Evolutionary conservation across 345 rosid species (phyloP).

Genomic region (Limnanthes douglasii): DNA sequence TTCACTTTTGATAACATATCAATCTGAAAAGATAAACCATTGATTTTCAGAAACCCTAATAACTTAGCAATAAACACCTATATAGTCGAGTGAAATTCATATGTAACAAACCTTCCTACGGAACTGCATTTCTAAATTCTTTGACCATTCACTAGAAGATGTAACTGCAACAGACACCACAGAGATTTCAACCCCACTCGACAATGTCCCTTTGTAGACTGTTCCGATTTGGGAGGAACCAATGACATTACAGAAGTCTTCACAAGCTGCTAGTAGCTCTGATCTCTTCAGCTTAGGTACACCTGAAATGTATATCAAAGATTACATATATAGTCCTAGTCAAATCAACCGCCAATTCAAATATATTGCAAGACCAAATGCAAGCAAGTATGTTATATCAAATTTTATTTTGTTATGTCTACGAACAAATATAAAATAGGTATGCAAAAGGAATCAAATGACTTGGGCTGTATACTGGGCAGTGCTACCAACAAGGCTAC

Average conservation of each 20-base stretch:
- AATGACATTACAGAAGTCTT: slow-evolving; percentile 89
- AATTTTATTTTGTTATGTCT: slow-evolving; percentile 3
- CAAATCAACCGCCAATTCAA: no score
- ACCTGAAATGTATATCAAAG: slow-evolving; percentile 35
- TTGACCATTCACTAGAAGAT: slow-evolving; percentile 54
- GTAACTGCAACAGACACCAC: slow-evolving; percentile 46
- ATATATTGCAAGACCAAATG: no score
- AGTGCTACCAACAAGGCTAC: no score
- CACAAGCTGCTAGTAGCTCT: slow-evolving; percentile 86
- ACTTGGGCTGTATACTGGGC: no score
- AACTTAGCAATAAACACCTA: background rate
- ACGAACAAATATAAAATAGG: background rate
- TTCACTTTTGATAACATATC: slow-evolving; percentile 62
- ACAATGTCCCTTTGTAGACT: slow-evolving; percentile 79
- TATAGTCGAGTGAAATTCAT: background rate
- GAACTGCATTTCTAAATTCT: slow-evolving; percentile 51
- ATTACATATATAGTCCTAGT: background rate
- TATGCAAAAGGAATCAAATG: background rate
- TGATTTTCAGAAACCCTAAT: slow-evolving; percentile 1
- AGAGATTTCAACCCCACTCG: slow-evolving; percentile 83
- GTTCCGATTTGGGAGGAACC: slow-evolving; percentile 57
- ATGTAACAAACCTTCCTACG: slow-evolving; percentile 50
- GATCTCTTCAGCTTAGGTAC: slow-evolving; percentile 69
- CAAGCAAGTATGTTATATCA: no score
- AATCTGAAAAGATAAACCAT: slow-evolving; percentile 37